Conservation (phyloP, 352 stramenopile genomes). For the Pythium oligandrum region DNA sequence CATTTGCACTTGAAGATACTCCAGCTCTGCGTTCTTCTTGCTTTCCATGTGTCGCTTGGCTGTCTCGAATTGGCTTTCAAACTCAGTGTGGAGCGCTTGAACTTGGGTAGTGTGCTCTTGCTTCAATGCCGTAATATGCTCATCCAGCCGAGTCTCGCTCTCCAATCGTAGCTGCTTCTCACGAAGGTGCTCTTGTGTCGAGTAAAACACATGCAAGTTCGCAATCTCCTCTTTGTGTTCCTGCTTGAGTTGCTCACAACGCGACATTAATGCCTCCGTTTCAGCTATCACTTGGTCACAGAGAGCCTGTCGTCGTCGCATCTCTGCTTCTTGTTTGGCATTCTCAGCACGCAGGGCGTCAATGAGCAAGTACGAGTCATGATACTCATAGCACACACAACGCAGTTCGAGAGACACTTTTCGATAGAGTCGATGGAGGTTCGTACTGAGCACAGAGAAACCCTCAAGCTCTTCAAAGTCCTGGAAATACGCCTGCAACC, state of each 20-base stretch:
- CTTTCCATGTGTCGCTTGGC: slow-evolving; percentile 23
- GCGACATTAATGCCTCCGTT: slow-evolving; percentile 15
- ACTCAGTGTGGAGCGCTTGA: slow-evolving; percentile 23
- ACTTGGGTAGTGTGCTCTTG: slow-evolving; percentile 17
- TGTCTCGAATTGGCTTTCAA: slow-evolving; percentile 17
- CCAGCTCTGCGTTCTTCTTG: slow-evolving; percentile 29
- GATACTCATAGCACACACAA: slow-evolving; percentile 30
- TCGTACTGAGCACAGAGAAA: slow-evolving; percentile 26
- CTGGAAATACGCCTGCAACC: slow-evolving; percentile 28
- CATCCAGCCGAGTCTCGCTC: slow-evolving; percentile 19
- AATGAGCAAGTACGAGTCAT: slow-evolving; percentile 11
- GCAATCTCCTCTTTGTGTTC: slow-evolving; percentile 19
- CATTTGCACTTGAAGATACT: slow-evolving; percentile 32
- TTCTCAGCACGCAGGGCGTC: slow-evolving; percentile 19
- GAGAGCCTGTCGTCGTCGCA: slow-evolving; percentile 4
- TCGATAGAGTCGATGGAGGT: slow-evolving; percentile 25
- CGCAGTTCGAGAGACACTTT: slow-evolving; percentile 34
- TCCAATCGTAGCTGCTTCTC: slow-evolving; percentile 28
- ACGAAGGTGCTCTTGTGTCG: slow-evolving; percentile 23
- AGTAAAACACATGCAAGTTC: slow-evolving; percentile 28
- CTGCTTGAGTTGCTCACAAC: slow-evolving; percentile 10
- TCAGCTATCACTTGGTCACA: slow-evolving; percentile 32
- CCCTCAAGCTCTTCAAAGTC: slow-evolving; percentile 41
- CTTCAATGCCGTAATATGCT: slow-evolving; percentile 17
- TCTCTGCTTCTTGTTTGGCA: slow-evolving; percentile 7